Conservation (phyloP, 352 stramenopile species). For the Phytophthora brassicae region DNA sequence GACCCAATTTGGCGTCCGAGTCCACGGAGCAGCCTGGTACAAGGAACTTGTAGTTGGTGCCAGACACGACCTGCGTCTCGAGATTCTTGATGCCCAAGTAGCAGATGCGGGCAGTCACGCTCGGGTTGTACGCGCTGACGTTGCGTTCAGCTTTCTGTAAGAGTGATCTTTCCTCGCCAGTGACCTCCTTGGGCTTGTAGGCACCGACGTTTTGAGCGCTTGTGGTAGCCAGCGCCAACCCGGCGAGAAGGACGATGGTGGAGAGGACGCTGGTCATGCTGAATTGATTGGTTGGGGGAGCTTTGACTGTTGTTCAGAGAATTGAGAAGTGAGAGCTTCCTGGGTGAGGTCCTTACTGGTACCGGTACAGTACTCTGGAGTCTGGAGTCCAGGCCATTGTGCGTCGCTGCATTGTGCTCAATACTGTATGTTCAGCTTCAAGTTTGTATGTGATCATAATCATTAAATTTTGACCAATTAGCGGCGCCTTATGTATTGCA, state of each 20-base stretch:
- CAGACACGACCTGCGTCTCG: slow-evolving; percentile 35
- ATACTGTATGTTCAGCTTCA: too few species aligned
- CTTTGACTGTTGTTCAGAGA: background rate
- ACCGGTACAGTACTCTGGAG: too few species aligned
- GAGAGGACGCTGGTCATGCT: slow-evolving; percentile 2
- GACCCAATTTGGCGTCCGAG: slow-evolving; percentile 25
- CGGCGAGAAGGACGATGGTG: slow-evolving; percentile 1
- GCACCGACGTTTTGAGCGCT: slow-evolving; percentile 1
- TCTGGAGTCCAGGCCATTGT: too few species aligned
- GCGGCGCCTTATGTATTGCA: too few species aligned
- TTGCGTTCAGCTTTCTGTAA: slow-evolving; percentile 26
- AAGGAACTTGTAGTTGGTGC: slow-evolving; percentile 48
- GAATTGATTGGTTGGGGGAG: background rate
- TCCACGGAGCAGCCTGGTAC: slow-evolving; percentile 32
- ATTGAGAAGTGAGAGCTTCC: background rate
- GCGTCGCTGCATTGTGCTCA: too few species aligned
- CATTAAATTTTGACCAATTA: too few species aligned
- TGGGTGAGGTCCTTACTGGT: too few species aligned
- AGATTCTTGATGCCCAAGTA: slow-evolving; percentile 29
- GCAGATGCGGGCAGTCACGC: slow-evolving; percentile 29
- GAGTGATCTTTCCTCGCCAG: slow-evolving; percentile 11
- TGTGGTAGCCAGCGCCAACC: background rate
- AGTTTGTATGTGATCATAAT: too few species aligned
- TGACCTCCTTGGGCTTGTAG: slow-evolving; percentile 7
- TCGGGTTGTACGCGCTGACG: slow-evolving; percentile 22